Evolutionary conservation across 352 stramenopile genomes (phyloP), one percentile per base, ranked within the genome.

Genomic region (Phytophthora tubulina): DNA sequence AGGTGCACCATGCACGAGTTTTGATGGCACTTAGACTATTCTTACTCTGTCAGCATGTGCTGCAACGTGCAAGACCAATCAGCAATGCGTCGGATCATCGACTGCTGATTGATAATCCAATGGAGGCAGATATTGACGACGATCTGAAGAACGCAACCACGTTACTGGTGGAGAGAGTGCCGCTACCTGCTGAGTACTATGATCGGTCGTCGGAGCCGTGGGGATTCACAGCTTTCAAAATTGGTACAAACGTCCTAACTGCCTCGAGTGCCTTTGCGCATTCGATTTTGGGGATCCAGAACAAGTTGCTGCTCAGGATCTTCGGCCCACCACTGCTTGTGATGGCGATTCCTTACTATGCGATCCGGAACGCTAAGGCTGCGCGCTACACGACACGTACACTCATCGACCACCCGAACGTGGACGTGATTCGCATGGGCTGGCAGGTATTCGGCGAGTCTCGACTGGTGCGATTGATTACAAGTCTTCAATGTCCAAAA

Each of bases 111-210:
- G 87, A 95, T 70, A 84, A 87, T 55, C 89, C 89, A 1, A 93
- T 94, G 74, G 87, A 95, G 55, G 81, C 87, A 41, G 89, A 96
- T 64, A 96, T 96, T 67, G 89, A 96, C 54, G 89, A 96, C 64
- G 85, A 96, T 66, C 60, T 95, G 36, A 96, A 96, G 69, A 94
- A 93, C 51, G 89, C 89, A 31, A 95, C 87, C 48, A 81, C 82
- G 15, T 61, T 96, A 51, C 73, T 96, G 17, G 76, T 96, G 9
- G 88, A 96, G 53, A 77, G 86, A 17, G 89, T 96, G 59, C 89
- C 89, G 9, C 75, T 96, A 1, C 89, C 89, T 42, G 75, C 84
- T 48, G 89, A 96, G 73, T 95, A 91, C 72, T 92, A 96, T 50
- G 88, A 96, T 59, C 81, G 84, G 13, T 96, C 89, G 21, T 93